Evolutionary conservation across 148 eudicot species (phyloP), one percentile per base, ranked within the genome.

Genomic region (Spergularia marina): DNA sequence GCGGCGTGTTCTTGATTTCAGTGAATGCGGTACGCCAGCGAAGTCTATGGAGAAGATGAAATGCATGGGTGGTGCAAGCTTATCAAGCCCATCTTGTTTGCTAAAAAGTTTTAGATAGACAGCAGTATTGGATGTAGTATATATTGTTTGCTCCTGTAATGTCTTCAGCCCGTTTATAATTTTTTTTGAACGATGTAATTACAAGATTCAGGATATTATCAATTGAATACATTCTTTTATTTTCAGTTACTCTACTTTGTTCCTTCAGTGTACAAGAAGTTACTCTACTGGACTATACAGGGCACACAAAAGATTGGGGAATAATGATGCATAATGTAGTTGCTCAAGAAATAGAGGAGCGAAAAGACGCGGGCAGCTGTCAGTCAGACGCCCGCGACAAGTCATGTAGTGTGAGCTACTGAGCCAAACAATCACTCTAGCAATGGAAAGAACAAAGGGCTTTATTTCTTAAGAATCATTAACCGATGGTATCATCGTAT

Each of bases 1-100:
- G 83, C 63, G 88, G 54, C 95, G 98, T 7, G 80, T 79, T 12
- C 87, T 93, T 21, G 98, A 93, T 83, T 93, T 93, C 77, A 89
- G 94, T 54, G 94, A 93, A 75, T 93, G 98, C 57, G 94, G 78
- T 41, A 83, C 92, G 51, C 96, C 98, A 25, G 83, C 71, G 58
- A 87, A 86, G 74, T 77, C 66, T 70, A 57, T 49, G 30, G 86
- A 84, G 74, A 81, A 84, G 68, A 66, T 71, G 39, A 78, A 78
- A 68, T 39, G 57, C n/a, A 30, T 61, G 21, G 40, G 47, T 60
- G 58, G 74, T 57, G 36, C 83, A 49, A 80, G 77, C 73, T 75
- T 78, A 30, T 67, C 86, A 47, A 81, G 78, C 69, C 86, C 86
- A 15, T 66, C 79, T 70, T 80, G 73, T 51, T 74, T 83, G 79